These are phyloP conservation scores for Cetradonia linearis DNA, from an alignment of 495 filamentous ascomycete species.

Conservation along the genomic window DNA sequence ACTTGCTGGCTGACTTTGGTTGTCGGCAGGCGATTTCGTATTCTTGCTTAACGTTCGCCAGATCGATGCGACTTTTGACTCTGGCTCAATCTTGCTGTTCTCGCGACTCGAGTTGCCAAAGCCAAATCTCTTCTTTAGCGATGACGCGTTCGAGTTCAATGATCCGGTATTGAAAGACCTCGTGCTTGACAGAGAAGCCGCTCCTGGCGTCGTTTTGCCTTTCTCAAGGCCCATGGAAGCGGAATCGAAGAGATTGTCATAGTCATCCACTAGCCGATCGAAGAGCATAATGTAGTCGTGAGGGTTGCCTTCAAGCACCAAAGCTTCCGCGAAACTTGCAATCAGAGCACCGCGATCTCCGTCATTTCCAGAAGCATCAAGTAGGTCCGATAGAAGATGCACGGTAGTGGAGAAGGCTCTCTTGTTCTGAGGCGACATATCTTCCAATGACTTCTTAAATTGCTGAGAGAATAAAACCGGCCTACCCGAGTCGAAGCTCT, in stretches of 20 bases:
- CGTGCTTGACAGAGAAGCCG: slow-evolving; percentile 40
- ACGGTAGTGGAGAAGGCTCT: slow-evolving; percentile 77
- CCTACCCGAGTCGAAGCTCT: slow-evolving; percentile 39
- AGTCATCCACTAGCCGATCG: slow-evolving; percentile 87
- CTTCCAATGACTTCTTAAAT: slow-evolving; percentile 62
- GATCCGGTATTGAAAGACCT: slow-evolving; percentile 45
- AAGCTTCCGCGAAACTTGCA: slow-evolving; percentile 78
- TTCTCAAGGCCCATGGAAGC: neutral
- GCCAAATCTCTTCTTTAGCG: slow-evolving; percentile 72
- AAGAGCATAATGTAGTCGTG: slow-evolving; percentile 81
- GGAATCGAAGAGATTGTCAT: slow-evolving; percentile 76
- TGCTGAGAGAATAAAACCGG: slow-evolving; percentile 67
- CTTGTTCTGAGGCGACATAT: slow-evolving; percentile 86
- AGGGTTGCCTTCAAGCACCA: slow-evolving; percentile 66
- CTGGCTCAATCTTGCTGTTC: slow-evolving; percentile 61
- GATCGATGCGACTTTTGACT: slow-evolving; percentile 63
- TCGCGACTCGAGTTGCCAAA: slow-evolving; percentile 64
- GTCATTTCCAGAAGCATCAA: slow-evolving; percentile 91
- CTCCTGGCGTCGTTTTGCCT: slow-evolving; percentile 18
- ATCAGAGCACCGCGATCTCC: slow-evolving; percentile 85
- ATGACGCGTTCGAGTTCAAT: slow-evolving; percentile 65
- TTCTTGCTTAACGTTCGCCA: slow-evolving; percentile 87
- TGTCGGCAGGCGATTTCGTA: slow-evolving; percentile 44
- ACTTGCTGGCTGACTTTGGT: slow-evolving; percentile 40
- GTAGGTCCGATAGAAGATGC: slow-evolving; percentile 74